Conservation (phyloP, 768 basidiomycete species). For the Amylocystis lapponica region DNA sequence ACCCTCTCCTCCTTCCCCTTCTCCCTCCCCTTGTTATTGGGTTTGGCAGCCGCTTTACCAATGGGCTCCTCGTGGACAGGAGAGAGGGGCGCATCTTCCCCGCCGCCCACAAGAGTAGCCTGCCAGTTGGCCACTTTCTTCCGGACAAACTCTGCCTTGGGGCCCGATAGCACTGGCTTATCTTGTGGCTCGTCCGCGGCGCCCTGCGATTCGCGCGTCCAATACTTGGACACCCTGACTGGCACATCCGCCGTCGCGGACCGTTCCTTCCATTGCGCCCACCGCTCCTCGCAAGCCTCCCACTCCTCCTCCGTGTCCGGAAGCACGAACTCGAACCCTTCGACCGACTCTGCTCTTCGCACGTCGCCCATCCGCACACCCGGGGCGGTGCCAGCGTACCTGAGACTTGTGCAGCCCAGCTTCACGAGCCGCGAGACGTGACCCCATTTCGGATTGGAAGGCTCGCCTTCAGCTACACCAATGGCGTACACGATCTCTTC, state of each 20-base stretch:
- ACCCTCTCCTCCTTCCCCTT: conserved; percentile 1
- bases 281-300: conserved; percentile 38
- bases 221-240: conserved; percentile 16
- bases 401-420: conserved; percentile 33
- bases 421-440: conserved; percentile 34
- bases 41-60: background rate
- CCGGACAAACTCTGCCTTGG: conserved; percentile 24
- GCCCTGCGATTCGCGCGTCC: conserved; percentile 2
- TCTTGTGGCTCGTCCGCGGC: background rate
- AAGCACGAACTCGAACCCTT: conserved; percentile 28
- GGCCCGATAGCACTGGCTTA: background rate
- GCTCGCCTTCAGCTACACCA: conserved; percentile 30
- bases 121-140: conserved; percentile 34
- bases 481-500: conserved; percentile 31
- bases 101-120: conserved; percentile 15
- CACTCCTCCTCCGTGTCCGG: conserved; percentile 46
- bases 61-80: conserved; percentile 14
- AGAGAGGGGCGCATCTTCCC: background rate
- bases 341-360: conserved; percentile 17
- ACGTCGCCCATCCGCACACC: conserved; percentile 19
- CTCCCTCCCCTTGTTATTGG: conserved; percentile 8
- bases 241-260: conserved; percentile 3
- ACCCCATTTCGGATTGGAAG: conserved; percentile 44
- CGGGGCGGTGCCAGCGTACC: conserved; percentile 22
- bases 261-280: conserved; percentile 18